Conservation (phyloP, 192 early-diverging fungal genomes). For the Entomortierella beljakovae region DNA sequence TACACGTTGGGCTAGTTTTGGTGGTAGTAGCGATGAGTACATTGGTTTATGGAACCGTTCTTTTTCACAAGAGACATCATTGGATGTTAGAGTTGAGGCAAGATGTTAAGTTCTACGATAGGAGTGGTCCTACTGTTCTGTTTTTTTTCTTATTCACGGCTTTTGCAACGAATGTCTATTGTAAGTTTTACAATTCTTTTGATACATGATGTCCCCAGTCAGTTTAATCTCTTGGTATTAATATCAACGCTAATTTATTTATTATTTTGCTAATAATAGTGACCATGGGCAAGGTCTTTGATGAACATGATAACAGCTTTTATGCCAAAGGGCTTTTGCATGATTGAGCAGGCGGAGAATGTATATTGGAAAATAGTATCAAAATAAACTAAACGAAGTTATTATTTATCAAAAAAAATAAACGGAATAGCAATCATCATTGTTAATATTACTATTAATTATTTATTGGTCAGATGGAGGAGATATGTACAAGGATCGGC, state of each 20-base stretch:
- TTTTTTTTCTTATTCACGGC: slow-evolving; percentile 35
- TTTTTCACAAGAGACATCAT: slow-evolving; percentile 32
- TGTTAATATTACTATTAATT: too few relatives aligned
- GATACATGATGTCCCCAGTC: too few relatives aligned
- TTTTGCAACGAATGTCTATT: slow-evolving; percentile 33
- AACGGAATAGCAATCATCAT: too few relatives aligned
- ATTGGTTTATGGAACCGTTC: slow-evolving; percentile 26
- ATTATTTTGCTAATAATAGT: not conserved
- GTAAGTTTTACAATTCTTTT: too few relatives aligned
- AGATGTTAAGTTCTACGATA: slow-evolving; percentile 37
- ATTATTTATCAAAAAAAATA: too few relatives aligned
- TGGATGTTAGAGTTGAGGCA: slow-evolving; percentile 36
- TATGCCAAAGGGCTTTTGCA: too few relatives aligned
- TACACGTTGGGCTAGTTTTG: slow-evolving; percentile 27
- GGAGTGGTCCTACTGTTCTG: slow-evolving; percentile 22
- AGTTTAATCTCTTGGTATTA: not conserved
- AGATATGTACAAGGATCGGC: slow-evolving; percentile 14
- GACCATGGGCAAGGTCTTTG: slow-evolving; percentile 14
- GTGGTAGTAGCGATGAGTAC: slow-evolving; percentile 31
- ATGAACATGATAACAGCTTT: not conserved
- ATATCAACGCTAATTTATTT: not conserved
- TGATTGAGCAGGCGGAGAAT: too few relatives aligned
- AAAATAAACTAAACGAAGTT: too few relatives aligned
- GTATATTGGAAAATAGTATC: too few relatives aligned
- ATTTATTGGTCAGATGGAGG: too few relatives aligned